A percentile compares a stretch with the other conserved stretches of the same genome.
phyloP scores from a whole-genome alignment of 2,329 filamentous ascomycete species.

The Cadophora malorum region DNA sequence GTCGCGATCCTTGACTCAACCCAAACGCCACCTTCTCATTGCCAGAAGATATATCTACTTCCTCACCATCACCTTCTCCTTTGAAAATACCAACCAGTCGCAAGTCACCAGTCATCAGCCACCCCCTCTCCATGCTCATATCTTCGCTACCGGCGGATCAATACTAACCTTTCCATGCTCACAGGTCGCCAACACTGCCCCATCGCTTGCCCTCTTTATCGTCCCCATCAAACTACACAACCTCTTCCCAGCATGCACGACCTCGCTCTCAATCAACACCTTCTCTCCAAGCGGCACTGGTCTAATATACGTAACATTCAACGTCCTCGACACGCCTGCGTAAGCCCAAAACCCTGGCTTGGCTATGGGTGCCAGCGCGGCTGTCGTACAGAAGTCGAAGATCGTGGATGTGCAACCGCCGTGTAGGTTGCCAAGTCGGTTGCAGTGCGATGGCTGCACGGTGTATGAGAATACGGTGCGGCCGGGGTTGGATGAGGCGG shows the following conservation, averaged over 20 bases:
- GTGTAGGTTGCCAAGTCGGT: slow-evolving; percentile 61
- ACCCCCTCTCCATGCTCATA: slow-evolving; percentile 1
- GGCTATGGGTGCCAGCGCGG: slow-evolving; percentile 61
- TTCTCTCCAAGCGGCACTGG: slow-evolving; percentile 65
- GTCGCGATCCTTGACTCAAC: background rate
- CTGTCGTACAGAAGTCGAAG: slow-evolving; percentile 70
- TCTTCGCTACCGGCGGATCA: slow-evolving; percentile 50
- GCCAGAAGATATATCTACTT: background rate
- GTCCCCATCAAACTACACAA: slow-evolving; percentile 58
- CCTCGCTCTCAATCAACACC: slow-evolving; percentile 61
- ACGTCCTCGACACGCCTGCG: slow-evolving; percentile 68
- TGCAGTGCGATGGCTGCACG: slow-evolving; percentile 58
- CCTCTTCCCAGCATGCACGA: slow-evolving; percentile 64
- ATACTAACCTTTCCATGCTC: slow-evolving; percentile 71
- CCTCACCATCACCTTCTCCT: background rate
- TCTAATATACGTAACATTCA: slow-evolving; percentile 71
- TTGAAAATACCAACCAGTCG: background rate
- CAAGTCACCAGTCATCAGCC: background rate
- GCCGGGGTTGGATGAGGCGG: slow-evolving; percentile 37
- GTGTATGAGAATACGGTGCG: slow-evolving; percentile 51
- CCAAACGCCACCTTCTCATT: background rate
- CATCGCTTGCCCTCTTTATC: slow-evolving; percentile 60
- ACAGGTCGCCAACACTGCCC: slow-evolving; percentile 60
- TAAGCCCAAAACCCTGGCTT: slow-evolving; percentile 65
- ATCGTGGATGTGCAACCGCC: slow-evolving; percentile 70